Evolutionary conservation across 2,329 filamentous ascomycete species (phyloP), one percentile per base, ranked within the genome.

Genomic region (Colletotrichum limetticola): DNA sequence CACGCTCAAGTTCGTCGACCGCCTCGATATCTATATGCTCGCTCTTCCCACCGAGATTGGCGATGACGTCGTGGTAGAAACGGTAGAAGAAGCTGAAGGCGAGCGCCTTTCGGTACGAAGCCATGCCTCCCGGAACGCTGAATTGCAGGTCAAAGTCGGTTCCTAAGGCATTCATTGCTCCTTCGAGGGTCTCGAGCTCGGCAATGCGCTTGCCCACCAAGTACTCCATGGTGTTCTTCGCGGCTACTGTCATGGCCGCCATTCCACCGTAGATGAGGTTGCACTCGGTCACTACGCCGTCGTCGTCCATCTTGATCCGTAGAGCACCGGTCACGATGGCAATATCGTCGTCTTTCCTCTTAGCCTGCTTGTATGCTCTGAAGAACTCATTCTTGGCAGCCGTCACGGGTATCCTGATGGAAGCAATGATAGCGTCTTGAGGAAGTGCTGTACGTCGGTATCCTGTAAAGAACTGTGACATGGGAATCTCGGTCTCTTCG

Each of bases 301-400:
- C 86, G 2, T 93, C 88, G 52, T 92, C 89, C 3, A 98, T 83
- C 5, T 89, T 90, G 5, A 98, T 87, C 46, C 94, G 90, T 70
- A 98, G 83, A 1, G 96, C 95, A 32, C 93, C 91, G 61, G 97
- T 98, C 28, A 98, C 97, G 77, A 99, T 98, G 2, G 97, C 97
- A 80, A 99, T 98, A 80, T 99, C 97, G 78, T 99, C 97, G 78
- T 99, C 97, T 80, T 98, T 98, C 76, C 97, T 87, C 86, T 99
- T 99, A 0, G 97, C 91, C 81, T 98, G 96, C 83, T 99, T 99
- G 83, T 98, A 98, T 1, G 96, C 92, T 56, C 93, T 90, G 80
- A 98, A 93, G 79, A 92, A 95, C 80, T 98, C 97, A 4, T 94
- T 92, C 78, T 92, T 93, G 66, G 91, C 88, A 3, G 87, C 87